Conservation (phyloP, 2,329 filamentous ascomycete genomes). For the Talaromyces sp. region DNA sequence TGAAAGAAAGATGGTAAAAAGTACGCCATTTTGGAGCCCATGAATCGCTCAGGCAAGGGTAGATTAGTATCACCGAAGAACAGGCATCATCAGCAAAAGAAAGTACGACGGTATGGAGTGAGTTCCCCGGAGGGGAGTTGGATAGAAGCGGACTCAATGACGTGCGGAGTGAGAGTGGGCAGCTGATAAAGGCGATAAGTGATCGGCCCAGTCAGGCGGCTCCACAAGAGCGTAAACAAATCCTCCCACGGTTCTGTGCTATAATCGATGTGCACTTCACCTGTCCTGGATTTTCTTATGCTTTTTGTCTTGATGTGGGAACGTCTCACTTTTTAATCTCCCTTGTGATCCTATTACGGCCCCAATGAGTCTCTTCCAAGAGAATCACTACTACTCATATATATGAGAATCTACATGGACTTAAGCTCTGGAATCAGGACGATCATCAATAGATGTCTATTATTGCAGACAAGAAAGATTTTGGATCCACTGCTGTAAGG, state of each 20-base stretch:
- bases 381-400: too few species aligned
- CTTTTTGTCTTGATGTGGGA: too few species aligned
- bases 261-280: too few species aligned
- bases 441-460: too few species aligned
- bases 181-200: slow-evolving; percentile 28
- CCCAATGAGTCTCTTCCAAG: too few species aligned
- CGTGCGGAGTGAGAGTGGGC: slow-evolving; percentile 30
- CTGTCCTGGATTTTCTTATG: too few species aligned
- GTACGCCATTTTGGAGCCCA: slow-evolving; percentile 64
- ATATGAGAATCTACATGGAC: too few species aligned
- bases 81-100: slow-evolving; percentile 16
- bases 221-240: slow-evolving; percentile 3
- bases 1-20: slow-evolving; percentile 79
- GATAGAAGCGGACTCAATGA: slow-evolving; percentile 28
- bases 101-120: slow-evolving; percentile 6
- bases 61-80: slow-evolving; percentile 30
- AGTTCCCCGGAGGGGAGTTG: slow-evolving; percentile 7
- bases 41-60: slow-evolving; percentile 29
- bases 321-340: too few species aligned
- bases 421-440: too few species aligned
- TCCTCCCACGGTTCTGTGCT: not conserved
- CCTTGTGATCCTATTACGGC: too few species aligned
- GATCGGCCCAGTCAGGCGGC: slow-evolving; percentile 27
- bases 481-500: too few species aligned
- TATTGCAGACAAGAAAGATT: too few species aligned